Percentiles rank a stretch among this genome's conserved stretches.
These are phyloP conservation scores for Verticillium nubilum DNA, from an alignment of 2,329 filamentous ascomycete genomes.

Conservation along the genomic window DNA sequence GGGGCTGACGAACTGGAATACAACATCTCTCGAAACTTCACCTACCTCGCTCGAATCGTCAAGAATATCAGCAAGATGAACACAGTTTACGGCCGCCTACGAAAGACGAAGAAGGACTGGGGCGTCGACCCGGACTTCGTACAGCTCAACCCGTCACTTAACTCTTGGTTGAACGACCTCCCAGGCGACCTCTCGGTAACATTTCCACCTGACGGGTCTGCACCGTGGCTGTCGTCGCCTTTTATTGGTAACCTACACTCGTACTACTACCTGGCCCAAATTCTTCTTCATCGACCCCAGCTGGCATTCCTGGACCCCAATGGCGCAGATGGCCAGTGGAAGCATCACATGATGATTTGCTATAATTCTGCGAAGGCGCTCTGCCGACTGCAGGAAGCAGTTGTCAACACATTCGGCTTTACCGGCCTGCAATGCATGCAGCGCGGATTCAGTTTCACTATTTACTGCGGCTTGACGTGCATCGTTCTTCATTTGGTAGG, in stretches of 20 bases:
- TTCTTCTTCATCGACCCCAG: slow-evolving; percentile 85
- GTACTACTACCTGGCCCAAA: slow-evolving; percentile 80
- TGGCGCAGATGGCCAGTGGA: slow-evolving; percentile 69
- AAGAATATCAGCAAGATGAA: slow-evolving; percentile 75
- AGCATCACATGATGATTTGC: slow-evolving; percentile 79
- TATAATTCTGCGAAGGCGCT: slow-evolving; percentile 80
- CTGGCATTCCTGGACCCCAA: slow-evolving; percentile 73
- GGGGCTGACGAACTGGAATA: slow-evolving; percentile 71
- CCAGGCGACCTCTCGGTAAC: slow-evolving; percentile 72
- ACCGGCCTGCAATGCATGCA: slow-evolving; percentile 86
- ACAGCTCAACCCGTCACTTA: slow-evolving; percentile 71
- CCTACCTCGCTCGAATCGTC: slow-evolving; percentile 72
- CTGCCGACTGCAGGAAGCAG: slow-evolving; percentile 80
- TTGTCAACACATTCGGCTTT: slow-evolving; percentile 71
- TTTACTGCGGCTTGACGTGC: slow-evolving; percentile 88
- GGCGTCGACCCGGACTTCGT: slow-evolving; percentile 79
- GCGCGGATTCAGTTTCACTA: slow-evolving; percentile 87
- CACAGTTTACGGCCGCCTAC: slow-evolving; percentile 66
- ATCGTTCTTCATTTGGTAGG: slow-evolving; percentile 89
- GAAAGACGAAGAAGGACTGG: slow-evolving; percentile 70
- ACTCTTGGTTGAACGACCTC: slow-evolving; percentile 69
- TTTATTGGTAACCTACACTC: slow-evolving; percentile 86
- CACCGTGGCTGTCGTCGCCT: slow-evolving; percentile 80
- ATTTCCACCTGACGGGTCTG: slow-evolving; percentile 71
- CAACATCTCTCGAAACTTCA: slow-evolving; percentile 75